Evolutionary conservation across 352 stramenopile species (phyloP).

Genomic region (Pythium brachiatum): DNA sequence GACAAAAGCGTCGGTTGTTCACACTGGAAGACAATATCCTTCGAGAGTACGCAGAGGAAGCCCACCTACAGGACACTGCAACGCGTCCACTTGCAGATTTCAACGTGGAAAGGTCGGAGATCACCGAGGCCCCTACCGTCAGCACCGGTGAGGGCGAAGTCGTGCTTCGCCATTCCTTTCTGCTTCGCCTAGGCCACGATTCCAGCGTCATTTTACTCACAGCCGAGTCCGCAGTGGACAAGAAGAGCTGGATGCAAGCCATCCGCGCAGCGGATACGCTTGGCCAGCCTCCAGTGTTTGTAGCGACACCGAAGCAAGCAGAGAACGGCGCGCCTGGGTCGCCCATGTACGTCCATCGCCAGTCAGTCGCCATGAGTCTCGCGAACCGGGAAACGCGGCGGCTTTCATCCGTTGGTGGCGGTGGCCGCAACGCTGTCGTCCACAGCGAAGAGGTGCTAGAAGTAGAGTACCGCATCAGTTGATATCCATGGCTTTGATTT

Average conservation of each 20-base stretch:
- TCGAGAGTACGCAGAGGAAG: conserved; percentile 8
- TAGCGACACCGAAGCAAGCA: conserved; percentile 12
- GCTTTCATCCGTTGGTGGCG: neutral
- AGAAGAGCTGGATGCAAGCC: conserved; percentile 46
- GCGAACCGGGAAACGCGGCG: conserved; percentile 9
- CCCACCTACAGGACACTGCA: neutral
- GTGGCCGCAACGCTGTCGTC: conserved; percentile 14
- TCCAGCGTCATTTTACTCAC: conserved; percentile 33
- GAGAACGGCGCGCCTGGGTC: conserved; percentile 16
- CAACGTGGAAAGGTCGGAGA: neutral
- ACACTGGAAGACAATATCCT: conserved; percentile 11
- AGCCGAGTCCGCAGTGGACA: conserved; percentile 38
- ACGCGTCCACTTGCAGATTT: neutral
- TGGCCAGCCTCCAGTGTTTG: conserved; percentile 4
- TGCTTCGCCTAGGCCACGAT: conserved; percentile 24
- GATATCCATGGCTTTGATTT: neutral
- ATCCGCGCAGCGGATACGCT: conserved; percentile 24
- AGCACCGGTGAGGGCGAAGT: conserved; percentile 21
- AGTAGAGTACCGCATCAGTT: conserved; percentile 50
- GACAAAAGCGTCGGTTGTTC: conserved; percentile 9
- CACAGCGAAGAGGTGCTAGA: conserved; percentile 30
- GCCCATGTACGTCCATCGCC: conserved; percentile 11
- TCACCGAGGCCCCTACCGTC: conserved; percentile 6
- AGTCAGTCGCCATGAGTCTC: conserved; percentile 16
- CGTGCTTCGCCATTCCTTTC: conserved; percentile 39